Evolutionary conservation across 2,329 filamentous ascomycete species (phyloP), one percentile per base, ranked within the genome.

Genomic region (Colletotrichum higginsianum): DNA sequence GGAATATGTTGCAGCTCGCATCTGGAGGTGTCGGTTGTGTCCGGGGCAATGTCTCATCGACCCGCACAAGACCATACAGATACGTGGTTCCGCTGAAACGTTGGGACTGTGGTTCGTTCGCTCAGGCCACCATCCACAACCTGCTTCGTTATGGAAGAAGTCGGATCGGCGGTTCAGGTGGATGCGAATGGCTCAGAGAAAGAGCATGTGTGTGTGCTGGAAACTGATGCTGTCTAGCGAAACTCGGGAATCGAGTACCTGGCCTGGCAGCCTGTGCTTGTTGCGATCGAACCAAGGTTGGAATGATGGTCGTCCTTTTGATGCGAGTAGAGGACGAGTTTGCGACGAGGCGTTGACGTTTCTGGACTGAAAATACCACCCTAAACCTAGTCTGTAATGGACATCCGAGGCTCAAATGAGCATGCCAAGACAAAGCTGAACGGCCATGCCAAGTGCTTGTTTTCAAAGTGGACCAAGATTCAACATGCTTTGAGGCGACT

Each of bases 51-150:
- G 26, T 46, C 42, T 23, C 18, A 47, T 42, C 18, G 15, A 21
- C 26, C 30, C 66, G 40, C 64, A 55, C 49, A 52, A 63, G 50
- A 53, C 52, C 18, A 58, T 23, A 50, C n/a, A 21, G 57, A 35
- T 49, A 23, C 30, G 46, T 21, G 58, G 65, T 58, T 61, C 57
- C n/a, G 65, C 65, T 71, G 64, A 68, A 71, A 71, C 65, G 44
- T 47, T 63, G 47, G 30, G 26, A 63, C 52, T 71, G 62, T 52
- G 47, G 68, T 71, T 71, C 57, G 67, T 67, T 71, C 65, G 68
- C 68, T 71, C 65, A 68, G 68, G 52, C 68, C 68, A 26, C 57
- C 68, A 63, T 49, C 53, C 46, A 62, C 64, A 67, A 61, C 9
- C 21, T 53, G n/a, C 16, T 58, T 71, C 21, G 68, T 68, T 63